A percentile compares a stretch with the other conserved stretches of the same genome.
phyloP scores from a whole-genome alignment of 2,329 filamentous ascomycete species.

The Clonostachys rosea region DNA sequence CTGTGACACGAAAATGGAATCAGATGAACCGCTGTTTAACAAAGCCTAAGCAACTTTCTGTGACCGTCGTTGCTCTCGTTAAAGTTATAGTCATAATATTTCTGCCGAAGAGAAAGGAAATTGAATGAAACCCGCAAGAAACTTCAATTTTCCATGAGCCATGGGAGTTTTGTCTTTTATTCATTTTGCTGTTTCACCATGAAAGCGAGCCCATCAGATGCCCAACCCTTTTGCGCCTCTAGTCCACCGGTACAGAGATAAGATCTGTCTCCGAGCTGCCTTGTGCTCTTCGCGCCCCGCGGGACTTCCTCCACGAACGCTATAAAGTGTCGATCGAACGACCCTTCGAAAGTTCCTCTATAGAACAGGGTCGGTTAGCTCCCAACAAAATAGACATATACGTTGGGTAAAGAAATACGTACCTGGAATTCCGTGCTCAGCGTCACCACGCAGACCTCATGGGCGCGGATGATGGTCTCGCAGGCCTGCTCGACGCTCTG shows the following conservation, averaged over 20 bases:
- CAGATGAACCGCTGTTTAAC: too few species aligned
- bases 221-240: constrained; percentile 25
- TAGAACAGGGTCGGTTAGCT: neutral
- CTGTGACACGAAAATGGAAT: too few species aligned
- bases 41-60: too few species aligned
- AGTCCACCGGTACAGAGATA: constrained; percentile 50
- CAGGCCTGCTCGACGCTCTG: constrained; percentile 40
- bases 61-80: too few species aligned
- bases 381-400: neutral
- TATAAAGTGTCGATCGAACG: constrained; percentile 40
- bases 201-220: neutral
- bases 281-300: constrained; percentile 34
- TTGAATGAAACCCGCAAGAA: too few species aligned
- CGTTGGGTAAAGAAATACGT: constrained; percentile 1
- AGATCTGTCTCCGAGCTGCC: constrained; percentile 35
- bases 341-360: constrained; percentile 52
- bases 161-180: too few species aligned
- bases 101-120: too few species aligned
- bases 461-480: constrained; percentile 43
- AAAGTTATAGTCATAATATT: too few species aligned
- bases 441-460: constrained; percentile 45
- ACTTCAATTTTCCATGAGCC: too few species aligned
- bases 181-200: too few species aligned
- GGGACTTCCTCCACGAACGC: constrained; percentile 32
- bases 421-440: constrained; percentile 45